A percentile compares a stretch with the other conserved stretches of the same genome.
phyloP scores from a whole-genome alignment of 352 stramenopile species.

The Phytophthora pseudosyringae region DNA sequence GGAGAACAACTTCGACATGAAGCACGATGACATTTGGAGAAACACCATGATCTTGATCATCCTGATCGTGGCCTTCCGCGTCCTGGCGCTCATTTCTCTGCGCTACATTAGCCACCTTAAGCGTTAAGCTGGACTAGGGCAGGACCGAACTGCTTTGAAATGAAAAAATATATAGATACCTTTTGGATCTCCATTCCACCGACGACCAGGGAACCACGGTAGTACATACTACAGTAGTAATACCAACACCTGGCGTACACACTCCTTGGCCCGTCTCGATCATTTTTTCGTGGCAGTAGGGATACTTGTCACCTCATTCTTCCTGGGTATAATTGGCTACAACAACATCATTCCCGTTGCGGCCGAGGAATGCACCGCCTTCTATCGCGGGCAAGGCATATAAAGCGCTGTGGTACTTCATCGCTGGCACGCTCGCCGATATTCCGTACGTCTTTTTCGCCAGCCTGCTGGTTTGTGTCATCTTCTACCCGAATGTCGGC shows the following conservation, averaged over 20 bases:
- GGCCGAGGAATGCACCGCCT: conserved; percentile 87
- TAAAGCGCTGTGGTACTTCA: conserved; percentile 77
- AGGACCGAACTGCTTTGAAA: no score
- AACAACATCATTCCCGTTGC: conserved; percentile 39
- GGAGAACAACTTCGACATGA: conserved; percentile 56
- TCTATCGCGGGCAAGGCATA: conserved; percentile 96
- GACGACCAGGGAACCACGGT: no score
- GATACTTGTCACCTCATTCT: no score
- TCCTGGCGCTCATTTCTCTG: conserved; percentile 45
- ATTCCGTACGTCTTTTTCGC: conserved; percentile 58
- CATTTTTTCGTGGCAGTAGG: no score
- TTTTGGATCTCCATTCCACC: no score
- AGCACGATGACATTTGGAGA: conserved; percentile 53
- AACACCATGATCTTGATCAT: conserved; percentile 51
- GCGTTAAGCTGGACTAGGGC: not conserved
- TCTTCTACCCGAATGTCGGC: conserved; percentile 61
- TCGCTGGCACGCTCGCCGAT: conserved; percentile 83
- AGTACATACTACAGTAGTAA: no score
- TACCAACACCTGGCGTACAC: no score
- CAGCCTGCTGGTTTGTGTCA: conserved; percentile 50
- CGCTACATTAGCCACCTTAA: conserved; percentile 46
- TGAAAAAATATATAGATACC: no score
- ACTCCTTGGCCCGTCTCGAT: no score
- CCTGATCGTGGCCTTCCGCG: conserved; percentile 49
- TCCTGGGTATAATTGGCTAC: no score